Conservation (phyloP, 768 basidiomycete genomes). For the Hygrophoropsis aurantiaca region DNA sequence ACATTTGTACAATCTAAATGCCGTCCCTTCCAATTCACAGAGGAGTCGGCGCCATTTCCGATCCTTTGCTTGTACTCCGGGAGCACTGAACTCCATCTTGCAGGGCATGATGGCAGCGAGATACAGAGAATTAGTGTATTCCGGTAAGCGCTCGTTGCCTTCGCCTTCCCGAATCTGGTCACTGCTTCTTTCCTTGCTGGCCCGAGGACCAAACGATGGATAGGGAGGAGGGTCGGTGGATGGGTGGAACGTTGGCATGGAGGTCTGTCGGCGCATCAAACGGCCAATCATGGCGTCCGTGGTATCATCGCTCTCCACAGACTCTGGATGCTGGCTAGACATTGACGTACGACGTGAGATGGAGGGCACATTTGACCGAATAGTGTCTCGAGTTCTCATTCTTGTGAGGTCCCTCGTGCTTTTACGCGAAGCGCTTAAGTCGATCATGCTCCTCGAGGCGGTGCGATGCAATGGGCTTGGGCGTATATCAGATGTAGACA, state of each 20-base stretch:
- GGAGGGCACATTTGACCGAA: constrained; percentile 10
- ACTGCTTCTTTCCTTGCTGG: constrained; percentile 15
- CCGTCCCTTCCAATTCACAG: constrained; percentile 92
- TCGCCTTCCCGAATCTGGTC: constrained; percentile 58
- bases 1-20: constrained; percentile 72
- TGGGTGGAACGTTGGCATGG: constrained; percentile 68
- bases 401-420: constrained; percentile 21
- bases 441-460: constrained; percentile 64
- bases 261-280: constrained; percentile 58
- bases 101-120: constrained; percentile 80
- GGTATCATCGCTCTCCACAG: constrained; percentile 17
- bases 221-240: constrained; percentile 68
- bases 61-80: constrained; percentile 86
- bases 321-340: constrained; percentile 12
- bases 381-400: constrained; percentile 16
- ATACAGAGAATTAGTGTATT: constrained; percentile 80
- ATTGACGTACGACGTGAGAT: constrained; percentile 8
- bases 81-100: constrained; percentile 89
- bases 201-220: constrained; percentile 43
- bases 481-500: constrained; percentile 13
- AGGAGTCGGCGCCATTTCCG: constrained; percentile 89
- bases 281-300: constrained; percentile 33
- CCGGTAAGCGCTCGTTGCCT: constrained; percentile 76
- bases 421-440: constrained; percentile 41
- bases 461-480: constrained; percentile 53